These are phyloP conservation scores for Haplosporangium gracile DNA, from an alignment of 192 early-diverging fungal genomes.

Conservation along the genomic window DNA sequence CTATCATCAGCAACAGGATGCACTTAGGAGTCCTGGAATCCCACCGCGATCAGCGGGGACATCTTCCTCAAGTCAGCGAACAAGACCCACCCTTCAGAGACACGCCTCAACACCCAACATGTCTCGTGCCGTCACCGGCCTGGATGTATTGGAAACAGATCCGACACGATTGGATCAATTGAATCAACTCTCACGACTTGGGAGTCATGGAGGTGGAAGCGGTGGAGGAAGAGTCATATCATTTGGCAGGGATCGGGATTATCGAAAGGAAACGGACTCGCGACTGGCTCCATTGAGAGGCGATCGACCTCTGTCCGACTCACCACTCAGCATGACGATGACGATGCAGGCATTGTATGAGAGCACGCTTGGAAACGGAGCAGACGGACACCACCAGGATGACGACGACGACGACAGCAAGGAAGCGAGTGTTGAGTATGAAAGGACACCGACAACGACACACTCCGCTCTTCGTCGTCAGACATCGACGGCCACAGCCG, in stretches of 20 bases:
- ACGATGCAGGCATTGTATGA: constrained; percentile 10
- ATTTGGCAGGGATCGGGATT: not conserved
- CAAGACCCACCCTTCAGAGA: constrained; percentile 22
- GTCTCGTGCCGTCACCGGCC: constrained; percentile 30
- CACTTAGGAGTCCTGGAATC: not conserved
- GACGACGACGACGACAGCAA: too few species aligned
- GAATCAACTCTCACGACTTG: constrained; percentile 7
- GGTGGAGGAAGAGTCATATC: not conserved
- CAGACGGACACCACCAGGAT: not conserved
- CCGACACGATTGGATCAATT: constrained; percentile 19
- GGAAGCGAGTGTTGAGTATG: not conserved
- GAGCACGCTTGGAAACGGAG: not conserved
- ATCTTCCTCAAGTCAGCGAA: not conserved
- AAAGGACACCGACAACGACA: not conserved
- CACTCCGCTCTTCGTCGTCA: not conserved
- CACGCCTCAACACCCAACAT: constrained; percentile 40
- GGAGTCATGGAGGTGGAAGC: not conserved
- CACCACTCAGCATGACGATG: constrained; percentile 1
- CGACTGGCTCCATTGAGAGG: not conserved
- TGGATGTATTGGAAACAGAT: constrained; percentile 41
- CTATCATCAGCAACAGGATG: not conserved
- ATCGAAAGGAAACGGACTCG: not conserved
- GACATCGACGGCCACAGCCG: not conserved
- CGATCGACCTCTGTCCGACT: constrained; percentile 6
- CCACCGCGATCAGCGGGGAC: not conserved